These are phyloP conservation scores for Lyophyllum atratum DNA, from an alignment of 768 basidiomycete species.

Conservation along the genomic window DNA sequence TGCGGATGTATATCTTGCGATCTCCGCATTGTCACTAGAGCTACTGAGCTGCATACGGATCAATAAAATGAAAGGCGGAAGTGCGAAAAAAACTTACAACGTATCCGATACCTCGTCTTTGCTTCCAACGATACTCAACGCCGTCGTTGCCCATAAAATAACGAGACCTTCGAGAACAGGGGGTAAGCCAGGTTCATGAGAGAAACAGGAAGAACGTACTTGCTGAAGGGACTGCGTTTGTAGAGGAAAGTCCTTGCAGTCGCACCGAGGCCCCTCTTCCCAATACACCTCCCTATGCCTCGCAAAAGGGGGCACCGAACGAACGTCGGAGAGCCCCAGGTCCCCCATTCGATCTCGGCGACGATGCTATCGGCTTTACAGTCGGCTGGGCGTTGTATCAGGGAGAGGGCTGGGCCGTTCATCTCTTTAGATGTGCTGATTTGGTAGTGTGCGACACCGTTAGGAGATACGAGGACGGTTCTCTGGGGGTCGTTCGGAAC, in stretches of 20 bases:
- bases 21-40: slow-evolving; percentile 36
- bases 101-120: slow-evolving; percentile 37
- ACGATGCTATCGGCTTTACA: slow-evolving; percentile 40
- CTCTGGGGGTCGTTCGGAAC: slow-evolving; percentile 51
- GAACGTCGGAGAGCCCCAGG: slow-evolving; percentile 41
- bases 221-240: slow-evolving; percentile 40
- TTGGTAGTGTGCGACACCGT: slow-evolving; percentile 52
- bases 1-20: slow-evolving; percentile 40
- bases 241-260: slow-evolving; percentile 43
- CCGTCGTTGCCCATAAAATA: slow-evolving; percentile 53
- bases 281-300: slow-evolving; percentile 26
- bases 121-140: slow-evolving; percentile 53
- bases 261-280: slow-evolving; percentile 30
- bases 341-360: slow-evolving; percentile 52
- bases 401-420: slow-evolving; percentile 34
- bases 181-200: background rate
- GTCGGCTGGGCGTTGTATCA: slow-evolving; percentile 42
- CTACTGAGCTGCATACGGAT: slow-evolving; percentile 36
- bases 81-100: slow-evolving; percentile 32
- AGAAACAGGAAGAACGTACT: slow-evolving; percentile 27
- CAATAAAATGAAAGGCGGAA: background rate
- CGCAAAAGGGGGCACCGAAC: slow-evolving; percentile 41
- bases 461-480: slow-evolving; percentile 49
- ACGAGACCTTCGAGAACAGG: slow-evolving; percentile 34
- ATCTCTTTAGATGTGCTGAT: slow-evolving; percentile 40